These are phyloP conservation scores for Cryphonectria naterciae DNA, from an alignment of 2,329 filamentous ascomycete species.

Conservation along the genomic window DNA sequence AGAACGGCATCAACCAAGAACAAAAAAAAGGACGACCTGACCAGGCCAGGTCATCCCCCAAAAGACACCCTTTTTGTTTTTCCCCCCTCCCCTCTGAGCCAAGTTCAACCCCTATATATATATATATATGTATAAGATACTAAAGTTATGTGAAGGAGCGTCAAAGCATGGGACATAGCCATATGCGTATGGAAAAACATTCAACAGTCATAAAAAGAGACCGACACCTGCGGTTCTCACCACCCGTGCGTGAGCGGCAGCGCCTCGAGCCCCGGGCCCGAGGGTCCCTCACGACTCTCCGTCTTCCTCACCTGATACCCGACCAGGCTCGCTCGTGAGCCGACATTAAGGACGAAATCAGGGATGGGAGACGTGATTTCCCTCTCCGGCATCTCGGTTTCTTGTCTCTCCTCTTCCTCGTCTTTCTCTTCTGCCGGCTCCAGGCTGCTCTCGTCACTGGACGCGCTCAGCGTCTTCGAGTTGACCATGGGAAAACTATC, in stretches of 20 bases:
- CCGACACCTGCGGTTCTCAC: conserved; percentile 9
- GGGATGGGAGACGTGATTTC: conserved; percentile 64
- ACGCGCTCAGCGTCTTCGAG: conserved; percentile 16
- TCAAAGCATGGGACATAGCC: neutral
- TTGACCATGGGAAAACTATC: conserved; percentile 46
- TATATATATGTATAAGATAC: conserved; percentile 7
- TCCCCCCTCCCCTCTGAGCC: neutral
- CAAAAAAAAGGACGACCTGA: conserved; percentile 17
- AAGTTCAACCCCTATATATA: neutral
- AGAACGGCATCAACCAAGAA: conserved; percentile 26
- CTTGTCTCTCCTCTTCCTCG: conserved; percentile 31
- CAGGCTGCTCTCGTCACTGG: conserved; percentile 31
- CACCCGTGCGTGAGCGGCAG: conserved; percentile 6
- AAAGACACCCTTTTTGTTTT: neutral
- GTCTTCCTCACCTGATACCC: conserved; percentile 49
- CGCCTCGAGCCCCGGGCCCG: conserved; percentile 29
- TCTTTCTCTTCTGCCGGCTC: conserved; percentile 31
- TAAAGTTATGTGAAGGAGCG: conserved; percentile 10
- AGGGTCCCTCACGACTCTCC: conserved; percentile 34
- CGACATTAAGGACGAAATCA: conserved; percentile 62
- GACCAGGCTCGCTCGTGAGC: conserved; percentile 54
- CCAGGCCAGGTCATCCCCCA: neutral
- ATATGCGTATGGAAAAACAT: neutral
- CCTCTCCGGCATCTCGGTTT: conserved; percentile 41
- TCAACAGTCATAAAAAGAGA: conserved; percentile 3